Conservation (phyloP, 1,139 yeast genomes). For the Yarrowia galli region DNA sequence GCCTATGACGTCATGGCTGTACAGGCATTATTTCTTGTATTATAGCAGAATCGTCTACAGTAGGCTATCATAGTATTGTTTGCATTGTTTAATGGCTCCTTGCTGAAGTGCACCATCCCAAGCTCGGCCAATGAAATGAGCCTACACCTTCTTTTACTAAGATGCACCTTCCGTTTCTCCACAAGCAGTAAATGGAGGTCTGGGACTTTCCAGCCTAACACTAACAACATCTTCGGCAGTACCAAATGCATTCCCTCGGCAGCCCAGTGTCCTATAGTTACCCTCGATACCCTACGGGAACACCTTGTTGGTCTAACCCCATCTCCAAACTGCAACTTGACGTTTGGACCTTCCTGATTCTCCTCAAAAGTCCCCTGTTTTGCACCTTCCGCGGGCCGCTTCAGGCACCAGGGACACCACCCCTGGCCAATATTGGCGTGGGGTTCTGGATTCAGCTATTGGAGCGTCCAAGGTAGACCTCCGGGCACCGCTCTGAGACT, state of each 20-base stretch:
- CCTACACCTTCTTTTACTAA: neutral
- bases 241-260: no score
- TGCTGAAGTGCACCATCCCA: no score
- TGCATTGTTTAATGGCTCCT: no score
- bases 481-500: neutral
- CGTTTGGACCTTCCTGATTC: neutral
- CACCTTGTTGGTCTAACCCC: neutral
- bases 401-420: constrained; percentile 12
- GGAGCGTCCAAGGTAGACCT: neutral
- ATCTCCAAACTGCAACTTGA: neutral
- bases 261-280: no score
- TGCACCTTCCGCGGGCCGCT: neutral
- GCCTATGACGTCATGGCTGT: no score
- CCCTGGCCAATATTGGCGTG: neutral
- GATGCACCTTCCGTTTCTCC: neutral
- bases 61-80: no score
- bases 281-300: no score
- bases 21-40: no score
- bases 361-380: neutral
- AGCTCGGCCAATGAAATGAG: no score
- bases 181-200: neutral
- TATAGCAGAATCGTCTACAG: no score
- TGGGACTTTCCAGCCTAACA: neutral
- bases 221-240: no score
- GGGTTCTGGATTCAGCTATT: neutral